These are phyloP conservation scores for Diplosphaera chodatii DNA, from an alignment of 139 green algal genomes.

Conservation along the genomic window DNA sequence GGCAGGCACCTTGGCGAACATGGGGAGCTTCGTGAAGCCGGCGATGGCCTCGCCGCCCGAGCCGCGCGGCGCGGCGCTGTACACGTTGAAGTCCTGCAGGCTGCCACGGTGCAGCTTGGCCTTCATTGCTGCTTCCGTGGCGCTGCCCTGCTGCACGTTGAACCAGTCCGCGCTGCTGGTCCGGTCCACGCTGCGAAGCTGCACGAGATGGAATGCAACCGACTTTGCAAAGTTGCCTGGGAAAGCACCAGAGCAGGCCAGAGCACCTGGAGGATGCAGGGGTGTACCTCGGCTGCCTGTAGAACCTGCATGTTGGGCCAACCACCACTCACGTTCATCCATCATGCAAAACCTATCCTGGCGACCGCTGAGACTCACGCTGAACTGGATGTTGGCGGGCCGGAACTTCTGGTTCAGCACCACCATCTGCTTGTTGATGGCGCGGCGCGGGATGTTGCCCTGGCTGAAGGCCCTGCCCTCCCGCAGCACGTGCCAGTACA, in stretches of 20 bases:
- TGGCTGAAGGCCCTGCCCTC: background rate
- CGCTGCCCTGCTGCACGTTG: background rate
- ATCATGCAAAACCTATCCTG: too few species aligned
- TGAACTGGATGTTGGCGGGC: background rate
- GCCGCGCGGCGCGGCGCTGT: background rate
- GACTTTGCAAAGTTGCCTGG: too few species aligned
- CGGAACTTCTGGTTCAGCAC: background rate
- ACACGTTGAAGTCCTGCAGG: background rate
- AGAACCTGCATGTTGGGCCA: background rate
- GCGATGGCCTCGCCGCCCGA: background rate
- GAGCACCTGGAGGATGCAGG: too few species aligned
- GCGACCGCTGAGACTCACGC: background rate
- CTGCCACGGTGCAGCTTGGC: background rate
- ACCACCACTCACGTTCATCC: too few species aligned
- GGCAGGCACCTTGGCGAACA: background rate
- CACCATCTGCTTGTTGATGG: background rate
- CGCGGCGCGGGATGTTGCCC: background rate
- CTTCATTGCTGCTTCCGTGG: background rate
- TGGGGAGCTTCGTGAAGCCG: background rate
- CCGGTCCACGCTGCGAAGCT: background rate
- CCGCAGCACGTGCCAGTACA: background rate
- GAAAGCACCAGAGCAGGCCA: too few species aligned
- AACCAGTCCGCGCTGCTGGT: background rate
- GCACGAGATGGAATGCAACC: background rate
- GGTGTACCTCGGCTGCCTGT: too few species aligned